Base-by-base conservation (phyloP, 345 rosid genomes). In the Ailanthus altissimus region DNA sequence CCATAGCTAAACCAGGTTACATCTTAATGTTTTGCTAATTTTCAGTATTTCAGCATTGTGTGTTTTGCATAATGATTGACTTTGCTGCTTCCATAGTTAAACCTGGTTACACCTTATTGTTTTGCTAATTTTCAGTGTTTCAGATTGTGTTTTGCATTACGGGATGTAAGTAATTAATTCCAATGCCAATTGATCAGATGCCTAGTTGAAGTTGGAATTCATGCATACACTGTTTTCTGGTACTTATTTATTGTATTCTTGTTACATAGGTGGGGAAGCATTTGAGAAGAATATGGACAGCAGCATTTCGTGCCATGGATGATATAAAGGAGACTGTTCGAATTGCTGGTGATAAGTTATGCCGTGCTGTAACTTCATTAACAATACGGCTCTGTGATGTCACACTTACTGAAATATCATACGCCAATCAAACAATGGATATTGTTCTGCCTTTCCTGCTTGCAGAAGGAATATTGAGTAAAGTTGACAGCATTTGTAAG, bases 311-410 rank as follows among this genome's bases (percentile, higher is more conserved):
- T 80, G 98, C 98, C 81, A 93, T 95, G 99, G 98, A 95, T 90
- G 99, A 95, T 88, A 93, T 93, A 72, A 95, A 95, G 85, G 99
- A 95, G 88, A 93, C 98, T 83, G 99, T 95, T 80, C 86, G 98
- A 82, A 90, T 87, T 88, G 92, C 99, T 61, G 99, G 98, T 74
- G 98, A 93, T 84, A 95, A 85, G 82, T 81, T 95, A 83, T 91
- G 98, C 46, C 92, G 91, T 74, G 74, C 88, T 70, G 85, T 90
- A 80, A 89, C 92, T 56, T 89, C 98, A 60, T 81, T 95, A 80
- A 93, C 99, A 10, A 85, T 90, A 84, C 89, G 97, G 85, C 92
- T 95, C 25, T 93, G 99, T 79, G 97, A 95, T 85, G 85, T 90
- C 62, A 81, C 90, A n/a, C 95, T 93, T 67, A 93, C 94, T 66